Evolutionary conservation across 192 early-diverging fungal species (phyloP).

Genomic region (Backusella tuberculispora): DNA sequence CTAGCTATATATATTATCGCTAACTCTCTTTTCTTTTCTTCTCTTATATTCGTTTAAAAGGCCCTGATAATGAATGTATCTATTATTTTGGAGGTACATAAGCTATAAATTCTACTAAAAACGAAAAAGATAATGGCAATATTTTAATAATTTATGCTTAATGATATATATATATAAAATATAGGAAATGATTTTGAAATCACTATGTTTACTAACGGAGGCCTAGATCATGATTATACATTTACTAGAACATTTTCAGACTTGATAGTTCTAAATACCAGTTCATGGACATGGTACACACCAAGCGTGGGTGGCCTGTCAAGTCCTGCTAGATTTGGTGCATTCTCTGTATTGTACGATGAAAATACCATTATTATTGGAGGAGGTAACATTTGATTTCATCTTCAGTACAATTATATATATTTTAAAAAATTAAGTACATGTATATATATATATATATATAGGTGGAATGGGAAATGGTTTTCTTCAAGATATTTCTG

Average conservation of each 20-base stretch:
- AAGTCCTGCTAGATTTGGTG: neutral
- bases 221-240: no score
- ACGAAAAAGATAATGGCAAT: neutral
- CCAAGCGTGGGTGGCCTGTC: neutral
- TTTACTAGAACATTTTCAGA: neutral
- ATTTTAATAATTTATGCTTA: neutral
- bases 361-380: neutral
- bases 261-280: neutral
- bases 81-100: conserved; percentile 21
- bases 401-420: no score
- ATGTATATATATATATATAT: no score
- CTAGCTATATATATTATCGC: neutral
- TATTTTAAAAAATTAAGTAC: neutral
- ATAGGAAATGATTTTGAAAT: neutral
- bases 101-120: neutral
- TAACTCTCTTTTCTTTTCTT: neutral
- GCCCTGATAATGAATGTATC: conserved; percentile 1
- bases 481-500: neutral
- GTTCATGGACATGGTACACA: neutral
- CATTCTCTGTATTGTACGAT: neutral
- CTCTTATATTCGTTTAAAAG: neutral
- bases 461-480: neutral
- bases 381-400: neutral
- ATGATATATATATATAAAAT: neutral
- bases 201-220: neutral